Conservation (phyloP, 805 yeast species). For the Candida morakotiae region DNA sequence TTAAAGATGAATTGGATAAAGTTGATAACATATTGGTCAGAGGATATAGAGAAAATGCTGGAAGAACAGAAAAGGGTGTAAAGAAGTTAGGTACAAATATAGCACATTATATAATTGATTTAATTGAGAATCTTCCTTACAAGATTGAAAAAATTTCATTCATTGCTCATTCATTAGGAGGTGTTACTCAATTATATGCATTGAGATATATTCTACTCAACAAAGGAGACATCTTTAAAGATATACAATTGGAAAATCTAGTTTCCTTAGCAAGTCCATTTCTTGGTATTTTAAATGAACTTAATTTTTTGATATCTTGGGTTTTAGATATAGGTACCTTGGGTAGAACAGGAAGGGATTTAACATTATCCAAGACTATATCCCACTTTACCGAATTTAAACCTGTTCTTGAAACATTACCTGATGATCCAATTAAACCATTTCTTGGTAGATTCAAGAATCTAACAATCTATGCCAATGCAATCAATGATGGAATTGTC, state of each 20-base stretch:
- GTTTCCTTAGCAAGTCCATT: slow-evolving; percentile 41
- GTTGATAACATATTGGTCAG: slow-evolving; percentile 34
- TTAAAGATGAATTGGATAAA: slow-evolving; percentile 27
- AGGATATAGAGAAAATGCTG: slow-evolving; percentile 39
- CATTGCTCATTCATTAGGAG: slow-evolving; percentile 43
- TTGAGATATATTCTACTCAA: slow-evolving; percentile 30
- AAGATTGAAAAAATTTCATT: slow-evolving; percentile 31
- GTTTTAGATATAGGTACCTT: slow-evolving; percentile 41
- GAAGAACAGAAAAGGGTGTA: slow-evolving; percentile 39
- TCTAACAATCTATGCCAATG: slow-evolving; percentile 40
- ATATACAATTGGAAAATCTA: slow-evolving; percentile 29
- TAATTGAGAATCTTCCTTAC: slow-evolving; percentile 19
- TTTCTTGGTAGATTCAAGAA: slow-evolving; percentile 26
- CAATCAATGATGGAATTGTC: slow-evolving; percentile 43
- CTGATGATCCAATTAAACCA: slow-evolving; percentile 34
- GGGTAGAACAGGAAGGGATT: slow-evolving; percentile 44
- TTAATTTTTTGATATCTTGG: slow-evolving; percentile 36
- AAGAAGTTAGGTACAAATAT: slow-evolving; percentile 31
- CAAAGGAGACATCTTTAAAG: slow-evolving; percentile 30
- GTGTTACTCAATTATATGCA: slow-evolving; percentile 39
- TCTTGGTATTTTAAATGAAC: slow-evolving; percentile 38
- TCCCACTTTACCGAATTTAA: slow-evolving; percentile 24
- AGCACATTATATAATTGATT: slow-evolving; percentile 23
- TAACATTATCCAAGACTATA: slow-evolving; percentile 32
- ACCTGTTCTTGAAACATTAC: slow-evolving; percentile 36